Conservation (phyloP, 345 rosid species). For the Ricinus communis region DNA sequence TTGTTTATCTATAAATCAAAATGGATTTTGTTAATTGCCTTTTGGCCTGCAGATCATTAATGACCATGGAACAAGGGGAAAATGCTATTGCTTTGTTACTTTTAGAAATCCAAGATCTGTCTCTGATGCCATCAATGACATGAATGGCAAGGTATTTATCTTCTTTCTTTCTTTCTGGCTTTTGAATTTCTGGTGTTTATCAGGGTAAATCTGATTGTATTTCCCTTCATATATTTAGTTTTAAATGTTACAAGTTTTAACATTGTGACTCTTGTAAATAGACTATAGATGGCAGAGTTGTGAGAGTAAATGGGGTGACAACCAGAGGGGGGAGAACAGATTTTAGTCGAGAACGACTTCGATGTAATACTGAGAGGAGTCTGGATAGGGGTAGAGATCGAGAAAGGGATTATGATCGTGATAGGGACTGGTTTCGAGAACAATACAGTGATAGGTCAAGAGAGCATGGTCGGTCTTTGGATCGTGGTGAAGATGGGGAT, state of each 20-base stretch:
- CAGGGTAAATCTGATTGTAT: not conserved
- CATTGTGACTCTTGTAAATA: slow-evolving; percentile 36
- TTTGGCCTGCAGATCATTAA: slow-evolving; percentile 58
- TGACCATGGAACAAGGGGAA: slow-evolving; percentile 68
- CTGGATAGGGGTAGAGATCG: slow-evolving; percentile 42
- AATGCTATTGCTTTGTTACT: slow-evolving; percentile 84
- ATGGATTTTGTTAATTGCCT: not conserved
- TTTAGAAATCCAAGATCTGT: slow-evolving; percentile 75
- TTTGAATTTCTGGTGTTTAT: not conserved
- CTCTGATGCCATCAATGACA: slow-evolving; percentile 71
- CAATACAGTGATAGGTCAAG: slow-evolving; percentile 50
- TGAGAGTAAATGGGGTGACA: slow-evolving; percentile 77
- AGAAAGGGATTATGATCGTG: slow-evolving; percentile 53
- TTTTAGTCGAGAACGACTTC: slow-evolving; percentile 41
- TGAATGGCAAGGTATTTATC: slow-evolving; percentile 79
- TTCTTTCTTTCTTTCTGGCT: slow-evolving; percentile 18
- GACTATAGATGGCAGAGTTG: slow-evolving; percentile 70
- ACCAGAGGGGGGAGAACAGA: slow-evolving; percentile 62
- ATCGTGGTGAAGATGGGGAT: slow-evolving; percentile 39
- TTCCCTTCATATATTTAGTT: not conserved
- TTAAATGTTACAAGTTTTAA: slow-evolving; percentile 16
- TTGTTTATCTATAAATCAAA: not conserved
- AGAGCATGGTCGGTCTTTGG: slow-evolving; percentile 58
- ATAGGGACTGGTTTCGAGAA: slow-evolving; percentile 41
- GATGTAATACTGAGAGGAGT: slow-evolving; percentile 27